Conservation (phyloP, 352 stramenopile species). For the Phytophthora meadii region DNA sequence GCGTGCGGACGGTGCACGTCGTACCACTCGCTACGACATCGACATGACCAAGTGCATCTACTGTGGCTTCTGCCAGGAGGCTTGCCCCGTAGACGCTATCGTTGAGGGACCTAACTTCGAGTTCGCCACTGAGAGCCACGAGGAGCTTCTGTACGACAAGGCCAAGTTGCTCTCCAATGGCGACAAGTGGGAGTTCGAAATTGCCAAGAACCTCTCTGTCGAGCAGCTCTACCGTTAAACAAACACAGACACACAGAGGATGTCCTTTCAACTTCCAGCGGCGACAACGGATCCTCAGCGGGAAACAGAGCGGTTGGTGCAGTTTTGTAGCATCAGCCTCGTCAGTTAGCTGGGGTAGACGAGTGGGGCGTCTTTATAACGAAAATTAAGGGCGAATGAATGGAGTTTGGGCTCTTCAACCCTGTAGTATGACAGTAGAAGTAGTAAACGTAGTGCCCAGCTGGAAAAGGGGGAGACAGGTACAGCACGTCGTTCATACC, state of each 20-base stretch:
- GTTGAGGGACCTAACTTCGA: constrained; percentile 99
- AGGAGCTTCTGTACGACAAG: constrained; percentile 99
- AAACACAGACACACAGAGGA: constrained; percentile 10
- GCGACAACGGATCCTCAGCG: neutral
- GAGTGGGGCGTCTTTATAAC: constrained; percentile 35
- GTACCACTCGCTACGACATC: constrained; percentile 99
- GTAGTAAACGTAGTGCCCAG: no score
- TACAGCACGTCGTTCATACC: no score
- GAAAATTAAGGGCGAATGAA: constrained; percentile 47
- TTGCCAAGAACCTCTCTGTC: constrained; percentile 98
- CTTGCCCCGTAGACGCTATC: constrained; percentile 99
- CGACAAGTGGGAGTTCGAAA: constrained; percentile 99
- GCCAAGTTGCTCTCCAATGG: constrained; percentile 99
- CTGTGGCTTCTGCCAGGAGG: constrained; percentile 97
- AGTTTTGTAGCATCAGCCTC: constrained; percentile 19
- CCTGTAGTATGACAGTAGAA: no score
- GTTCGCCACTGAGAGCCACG: constrained; percentile 99
- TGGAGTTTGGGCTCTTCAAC: constrained; percentile 24
- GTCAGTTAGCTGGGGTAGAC: constrained; percentile 10
- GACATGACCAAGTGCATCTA: constrained; percentile 99
- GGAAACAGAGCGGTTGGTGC: neutral
- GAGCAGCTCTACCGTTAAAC: constrained; percentile 99
- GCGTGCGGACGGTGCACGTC: constrained; percentile 96
- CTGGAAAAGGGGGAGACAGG: no score
- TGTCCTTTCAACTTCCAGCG: neutral